Evolutionary conservation across 371 early-diverging fungal genomes (phyloP).

Genomic region (Mortierella sp.): DNA sequence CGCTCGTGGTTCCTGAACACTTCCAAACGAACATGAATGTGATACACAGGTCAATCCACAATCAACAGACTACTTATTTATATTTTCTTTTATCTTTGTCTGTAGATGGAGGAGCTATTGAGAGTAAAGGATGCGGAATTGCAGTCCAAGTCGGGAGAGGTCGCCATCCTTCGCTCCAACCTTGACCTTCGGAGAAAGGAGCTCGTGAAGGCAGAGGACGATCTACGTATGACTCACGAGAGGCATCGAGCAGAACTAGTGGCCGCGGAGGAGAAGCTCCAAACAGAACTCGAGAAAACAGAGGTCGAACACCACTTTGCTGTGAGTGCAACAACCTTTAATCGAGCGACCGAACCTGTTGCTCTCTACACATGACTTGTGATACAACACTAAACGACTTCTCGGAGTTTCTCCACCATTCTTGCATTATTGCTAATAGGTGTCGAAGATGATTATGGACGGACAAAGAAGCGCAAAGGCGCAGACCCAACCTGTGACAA

Average conservation of each 20-base stretch:
- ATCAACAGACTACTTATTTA: background rate
- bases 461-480: background rate
- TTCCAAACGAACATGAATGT: too few relatives aligned
- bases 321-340: background rate
- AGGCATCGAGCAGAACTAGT: background rate
- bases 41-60: too few relatives aligned
- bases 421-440: background rate
- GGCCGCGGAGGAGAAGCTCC: background rate
- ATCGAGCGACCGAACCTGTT: background rate
- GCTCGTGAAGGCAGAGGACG: background rate
- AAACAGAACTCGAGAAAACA: background rate
- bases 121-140: conserved; percentile 24
- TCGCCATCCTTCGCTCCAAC: conserved; percentile 28
- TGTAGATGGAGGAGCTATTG: conserved; percentile 29
- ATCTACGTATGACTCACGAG: background rate
- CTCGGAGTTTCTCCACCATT: background rate
- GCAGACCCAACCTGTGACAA: background rate
- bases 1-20: too few relatives aligned
- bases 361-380: background rate
- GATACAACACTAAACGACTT: background rate
- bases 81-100: background rate
- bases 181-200: conserved; percentile 11
- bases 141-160: conserved; percentile 31
- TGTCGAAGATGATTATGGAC: conserved; percentile 1
- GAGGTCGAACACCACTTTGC: background rate